Conservation (phyloP, 164 flowering plant genomes). For the Santalum album region DNA sequence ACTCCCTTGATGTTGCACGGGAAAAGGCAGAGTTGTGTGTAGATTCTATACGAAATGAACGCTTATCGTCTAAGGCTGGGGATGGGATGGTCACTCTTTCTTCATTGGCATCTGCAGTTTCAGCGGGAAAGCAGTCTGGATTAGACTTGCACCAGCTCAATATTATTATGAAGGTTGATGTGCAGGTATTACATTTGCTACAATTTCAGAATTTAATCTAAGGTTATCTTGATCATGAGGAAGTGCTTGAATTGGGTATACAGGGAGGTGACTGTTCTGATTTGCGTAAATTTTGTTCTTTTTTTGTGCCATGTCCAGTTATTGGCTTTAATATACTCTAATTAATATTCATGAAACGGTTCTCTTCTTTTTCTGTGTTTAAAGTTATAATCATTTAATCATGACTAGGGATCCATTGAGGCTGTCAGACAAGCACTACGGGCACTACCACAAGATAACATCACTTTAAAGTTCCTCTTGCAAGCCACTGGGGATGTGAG, state of each 20-base stretch:
- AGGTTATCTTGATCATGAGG: background rate
- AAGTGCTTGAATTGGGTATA: background rate
- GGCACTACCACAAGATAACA: slow-evolving; percentile 85
- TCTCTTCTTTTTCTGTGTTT: background rate
- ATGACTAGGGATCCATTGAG: slow-evolving; percentile 80
- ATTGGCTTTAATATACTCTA: background rate
- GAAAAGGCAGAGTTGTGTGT: slow-evolving; percentile 69
- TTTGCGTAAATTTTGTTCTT: background rate
- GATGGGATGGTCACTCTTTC: slow-evolving; percentile 86
- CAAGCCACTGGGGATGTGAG: slow-evolving; percentile 85
- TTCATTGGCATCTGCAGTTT: slow-evolving; percentile 77
- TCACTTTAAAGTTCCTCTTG: slow-evolving; percentile 72
- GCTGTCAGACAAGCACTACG: slow-evolving; percentile 87
- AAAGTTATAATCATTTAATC: slow-evolving; percentile 10
- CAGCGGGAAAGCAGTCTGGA: slow-evolving; percentile 63
- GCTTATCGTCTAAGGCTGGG: slow-evolving; percentile 73
- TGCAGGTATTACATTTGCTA: slow-evolving; percentile 52
- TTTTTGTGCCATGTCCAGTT: too few species aligned
- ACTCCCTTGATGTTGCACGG: slow-evolving; percentile 72
- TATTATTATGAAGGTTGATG: slow-evolving; percentile 83
- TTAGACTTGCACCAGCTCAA: slow-evolving; percentile 87
- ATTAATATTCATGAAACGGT: background rate
- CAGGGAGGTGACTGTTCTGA: background rate
- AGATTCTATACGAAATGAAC: slow-evolving; percentile 44
- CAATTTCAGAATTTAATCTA: background rate